These are phyloP conservation scores for Sporothrix schenckii DNA, from an alignment of 2,329 filamentous ascomycete genomes.

Conservation along the genomic window DNA sequence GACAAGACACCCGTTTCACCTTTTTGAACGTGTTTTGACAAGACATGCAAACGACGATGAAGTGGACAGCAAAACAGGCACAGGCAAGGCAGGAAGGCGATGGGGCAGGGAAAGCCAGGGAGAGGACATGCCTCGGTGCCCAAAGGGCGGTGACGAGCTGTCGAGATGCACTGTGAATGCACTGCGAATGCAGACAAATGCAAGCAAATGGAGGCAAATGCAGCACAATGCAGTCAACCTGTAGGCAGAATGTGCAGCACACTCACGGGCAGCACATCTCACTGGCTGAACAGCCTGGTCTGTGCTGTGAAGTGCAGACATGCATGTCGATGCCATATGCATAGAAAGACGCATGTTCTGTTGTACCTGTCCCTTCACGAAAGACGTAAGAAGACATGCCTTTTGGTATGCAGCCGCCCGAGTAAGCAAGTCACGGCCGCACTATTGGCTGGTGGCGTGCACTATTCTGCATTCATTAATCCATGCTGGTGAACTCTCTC, in stretches of 20 bases:
- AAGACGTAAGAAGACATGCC: too few relatives aligned
- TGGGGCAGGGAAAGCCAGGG: not conserved
- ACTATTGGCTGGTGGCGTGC: too few relatives aligned
- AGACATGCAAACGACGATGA: not conserved
- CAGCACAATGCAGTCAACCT: not conserved
- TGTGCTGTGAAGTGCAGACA: not conserved
- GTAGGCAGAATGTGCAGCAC: not conserved
- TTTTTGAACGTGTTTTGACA: conserved; percentile 18
- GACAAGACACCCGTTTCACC: conserved; percentile 19
- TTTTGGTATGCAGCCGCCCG: too few relatives aligned
- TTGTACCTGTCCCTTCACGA: too few relatives aligned
- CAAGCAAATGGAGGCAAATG: not conserved
- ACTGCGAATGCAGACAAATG: conserved; percentile 13
- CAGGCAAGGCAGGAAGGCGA: not conserved
- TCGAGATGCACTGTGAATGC: not conserved
- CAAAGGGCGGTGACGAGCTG: conserved; percentile 22
- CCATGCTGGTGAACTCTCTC: too few relatives aligned
- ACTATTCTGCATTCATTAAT: too few relatives aligned
- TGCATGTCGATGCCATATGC: not conserved
- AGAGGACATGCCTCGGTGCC: conserved; percentile 1
- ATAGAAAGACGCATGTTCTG: not conserved
- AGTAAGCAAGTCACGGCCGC: too few relatives aligned
- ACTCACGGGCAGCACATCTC: not conserved
- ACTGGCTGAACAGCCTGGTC: not conserved
- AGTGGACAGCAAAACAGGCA: not conserved